Base-by-base conservation (phyloP, 2,329 filamentous ascomycete genomes). In the Colletotrichum sp. region DNA sequence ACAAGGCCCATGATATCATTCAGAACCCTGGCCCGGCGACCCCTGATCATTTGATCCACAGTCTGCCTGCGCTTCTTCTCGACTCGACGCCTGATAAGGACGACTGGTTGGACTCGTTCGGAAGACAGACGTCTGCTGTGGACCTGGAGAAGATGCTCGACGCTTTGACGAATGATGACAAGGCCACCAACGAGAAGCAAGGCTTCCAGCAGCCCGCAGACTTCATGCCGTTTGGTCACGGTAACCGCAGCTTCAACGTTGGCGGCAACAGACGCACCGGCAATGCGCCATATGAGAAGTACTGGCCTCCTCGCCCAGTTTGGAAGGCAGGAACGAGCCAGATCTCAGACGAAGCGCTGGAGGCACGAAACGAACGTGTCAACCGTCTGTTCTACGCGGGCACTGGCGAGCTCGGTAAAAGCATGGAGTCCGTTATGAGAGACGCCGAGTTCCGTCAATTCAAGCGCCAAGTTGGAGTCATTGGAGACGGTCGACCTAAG, bases 311-410 rank as follows among this genome's bases (percentile, higher is more conserved):
- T 71, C 75, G 25, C 66, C 68, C 72, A 27, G 3, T 69, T 39
- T 78, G 76, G 67, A 70, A 78, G 70, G 68, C 74, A 28, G 77
- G 68, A 15, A 79, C 81, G 8, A 76, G 74, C 64, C 74, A 76
- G 8, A 70, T 78, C 63, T 77, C 80, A 28, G 75, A 79, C 30
- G 81, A 82, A 13, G 75, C 81, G 28, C 57, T 82, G 30, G 59
- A 75, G 15, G 60, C 70, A 8, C 83, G 81, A 22, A 80, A 81
- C n/a, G 79, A 80, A 8, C 79, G 80, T 28, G 79, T 85, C 63
- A 78, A 85, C 63, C 78, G 77, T 6, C 77, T 79, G 39, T 90
- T 88, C 81, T 87, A 88, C 64, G 80, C 81, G 1, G 86, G 87
- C 52, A 80, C 80, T 5, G 80, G 82, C 30, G 82, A 83, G 36